Conservation (phyloP, 495 filamentous ascomycete genomes). For the Symbiotaphrina buchneri region DNA sequence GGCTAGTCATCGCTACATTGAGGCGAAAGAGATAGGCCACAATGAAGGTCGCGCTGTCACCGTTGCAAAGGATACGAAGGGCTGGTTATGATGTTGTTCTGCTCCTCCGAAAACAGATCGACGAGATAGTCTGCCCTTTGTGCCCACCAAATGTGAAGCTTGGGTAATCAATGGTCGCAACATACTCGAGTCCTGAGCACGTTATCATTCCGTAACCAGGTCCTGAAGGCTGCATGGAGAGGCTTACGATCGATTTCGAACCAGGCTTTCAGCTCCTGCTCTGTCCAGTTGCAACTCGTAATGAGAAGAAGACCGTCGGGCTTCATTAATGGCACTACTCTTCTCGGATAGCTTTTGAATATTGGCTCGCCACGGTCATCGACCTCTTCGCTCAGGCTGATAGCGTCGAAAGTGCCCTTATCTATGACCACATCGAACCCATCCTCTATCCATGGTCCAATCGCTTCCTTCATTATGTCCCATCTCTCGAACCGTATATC, state of each 20-base stretch:
- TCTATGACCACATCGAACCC: constrained; percentile 80
- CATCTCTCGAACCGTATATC: constrained; percentile 42
- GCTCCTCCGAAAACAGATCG: constrained; percentile 44
- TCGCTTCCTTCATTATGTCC: constrained; percentile 39
- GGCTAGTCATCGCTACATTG: constrained; percentile 55
- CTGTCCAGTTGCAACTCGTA: constrained; percentile 97
- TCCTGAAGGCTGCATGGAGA: background rate
- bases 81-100: background rate
- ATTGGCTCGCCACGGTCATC: constrained; percentile 21
- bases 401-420: constrained; percentile 94
- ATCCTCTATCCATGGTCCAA: constrained; percentile 12
- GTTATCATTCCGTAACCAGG: constrained; percentile 3
- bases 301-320: constrained; percentile 53
- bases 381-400: constrained; percentile 44
- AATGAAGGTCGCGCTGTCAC: background rate
- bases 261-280: constrained; percentile 60
- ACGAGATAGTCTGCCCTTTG: constrained; percentile 69
- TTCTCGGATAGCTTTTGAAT: constrained; percentile 49
- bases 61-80: background rate
- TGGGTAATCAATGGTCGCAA: constrained; percentile 54
- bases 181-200: constrained; percentile 27
- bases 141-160: constrained; percentile 70
- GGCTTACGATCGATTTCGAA: constrained; percentile 23
- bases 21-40: constrained; percentile 11
- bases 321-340: constrained; percentile 39